Evolutionary conservation across 768 basidiomycete species (phyloP).

Genomic region (Ephemerocybe angulata): DNA sequence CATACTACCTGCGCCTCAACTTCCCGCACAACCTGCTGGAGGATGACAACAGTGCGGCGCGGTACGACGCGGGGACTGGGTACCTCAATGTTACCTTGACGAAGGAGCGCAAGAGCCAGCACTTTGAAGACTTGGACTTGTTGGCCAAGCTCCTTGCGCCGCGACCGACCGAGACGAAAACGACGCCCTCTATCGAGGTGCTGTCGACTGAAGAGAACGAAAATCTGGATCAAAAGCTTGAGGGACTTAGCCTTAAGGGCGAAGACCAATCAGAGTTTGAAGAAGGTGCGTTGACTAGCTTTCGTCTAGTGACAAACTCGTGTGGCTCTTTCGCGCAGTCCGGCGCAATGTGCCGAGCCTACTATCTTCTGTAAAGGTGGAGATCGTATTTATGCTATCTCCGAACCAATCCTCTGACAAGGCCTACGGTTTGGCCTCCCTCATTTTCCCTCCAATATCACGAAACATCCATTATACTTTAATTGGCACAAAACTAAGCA

Average conservation of each 20-base stretch:
- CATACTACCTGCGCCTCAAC: constrained; percentile 79
- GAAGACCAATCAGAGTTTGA: constrained; percentile 53
- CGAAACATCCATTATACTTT: background rate
- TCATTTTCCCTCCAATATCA: background rate
- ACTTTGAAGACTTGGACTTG: constrained; percentile 76
- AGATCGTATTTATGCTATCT: no score
- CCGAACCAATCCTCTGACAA: no score
- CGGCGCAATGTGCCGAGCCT: no score
- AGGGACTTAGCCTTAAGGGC: constrained; percentile 39
- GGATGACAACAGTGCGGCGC: constrained; percentile 66
- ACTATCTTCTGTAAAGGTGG: no score
- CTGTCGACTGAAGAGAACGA: constrained; percentile 34
- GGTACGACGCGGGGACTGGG: constrained; percentile 77
- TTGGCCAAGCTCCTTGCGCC: constrained; percentile 76
- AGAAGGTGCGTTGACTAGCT: constrained; percentile 40
- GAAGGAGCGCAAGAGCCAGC: constrained; percentile 62
- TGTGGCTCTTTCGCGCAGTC: no score
- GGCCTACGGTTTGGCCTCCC: no score
- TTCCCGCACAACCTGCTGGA: constrained; percentile 65
- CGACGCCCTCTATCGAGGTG: constrained; percentile 55
- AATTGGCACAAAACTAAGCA: background rate
- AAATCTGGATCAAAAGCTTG: constrained; percentile 41
- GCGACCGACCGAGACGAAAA: constrained; percentile 33
- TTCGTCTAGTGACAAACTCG: no score
- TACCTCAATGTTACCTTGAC: constrained; percentile 69